Evolutionary conservation across 257 asterid genomes (phyloP), one percentile per base, ranked within the genome.

Genomic region (Solanum stenotomum): DNA sequence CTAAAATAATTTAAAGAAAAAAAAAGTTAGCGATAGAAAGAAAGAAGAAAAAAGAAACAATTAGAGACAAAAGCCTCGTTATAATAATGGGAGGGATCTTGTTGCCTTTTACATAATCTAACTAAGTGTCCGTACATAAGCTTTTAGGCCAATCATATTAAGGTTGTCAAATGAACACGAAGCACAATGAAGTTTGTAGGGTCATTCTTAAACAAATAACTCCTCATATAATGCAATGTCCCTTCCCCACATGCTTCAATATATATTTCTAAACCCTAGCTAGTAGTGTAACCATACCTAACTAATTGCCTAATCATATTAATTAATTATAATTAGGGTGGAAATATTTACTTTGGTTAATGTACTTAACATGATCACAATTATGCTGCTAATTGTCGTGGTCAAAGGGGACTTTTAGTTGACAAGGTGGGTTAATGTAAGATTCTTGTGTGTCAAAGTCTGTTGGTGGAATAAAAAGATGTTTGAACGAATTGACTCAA

Each of bases 141-240:
- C 90, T 90, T 89, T 90, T 88, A 37, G 87, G 88, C 90, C 94
- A 91, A 93, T 95, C 95, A 92, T 91, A 95, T 85, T 91, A 89
- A 79, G 81, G 77, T 85, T 79, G 85, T 83, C 90, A 90, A 87
- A 90, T 89, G 67, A 92, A 92, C 90, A 85, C 90, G 38, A 89
- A 91, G 91, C 91, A 92, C 93, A 89, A 92, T 93, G 88, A 89
- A 87, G 88, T 63, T 85, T 87, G 95, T 91, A 90, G 95, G 94
- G 89, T 93, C 94, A 22, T 29, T 88, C 79, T 70, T 38, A 68
- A 87, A 88, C 94, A 88, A 42, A 59, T 82, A 52, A 87, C 29
- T 88, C 93, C 91, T 88, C 83, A 46, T 76, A 72, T 81, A 83
- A 85, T 88, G 88, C 93, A 82, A 71, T 88, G 91, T 89, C 91